Conservation (phyloP, 2,329 filamentous ascomycete species). For the Colletotrichum noveboracense region DNA sequence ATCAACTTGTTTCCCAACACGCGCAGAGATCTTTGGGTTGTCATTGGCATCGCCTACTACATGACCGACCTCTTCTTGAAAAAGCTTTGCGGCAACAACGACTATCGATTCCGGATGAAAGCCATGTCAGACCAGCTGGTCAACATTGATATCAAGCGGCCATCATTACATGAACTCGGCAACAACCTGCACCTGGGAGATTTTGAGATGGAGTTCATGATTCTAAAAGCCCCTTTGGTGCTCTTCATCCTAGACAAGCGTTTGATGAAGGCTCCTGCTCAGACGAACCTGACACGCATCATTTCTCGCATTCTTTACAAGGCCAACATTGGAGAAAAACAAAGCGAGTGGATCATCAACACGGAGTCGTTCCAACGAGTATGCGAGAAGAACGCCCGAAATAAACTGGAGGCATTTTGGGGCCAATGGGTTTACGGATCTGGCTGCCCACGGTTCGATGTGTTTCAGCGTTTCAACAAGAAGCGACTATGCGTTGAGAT, state of each 20-base stretch:
- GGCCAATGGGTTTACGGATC: constrained; percentile 89
- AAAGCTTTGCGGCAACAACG: constrained; percentile 90
- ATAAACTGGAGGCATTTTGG: constrained; percentile 89
- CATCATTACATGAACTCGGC: constrained; percentile 83
- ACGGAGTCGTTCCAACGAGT: constrained; percentile 78
- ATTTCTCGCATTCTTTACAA: constrained; percentile 86
- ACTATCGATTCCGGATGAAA: constrained; percentile 91
- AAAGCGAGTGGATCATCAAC: constrained; percentile 75
- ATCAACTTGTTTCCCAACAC: constrained; percentile 89
- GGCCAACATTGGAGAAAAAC: constrained; percentile 69
- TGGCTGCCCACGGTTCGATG: constrained; percentile 86
- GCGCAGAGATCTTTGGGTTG: constrained; percentile 84
- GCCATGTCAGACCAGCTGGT: constrained; percentile 81
- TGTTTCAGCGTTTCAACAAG: constrained; percentile 94
- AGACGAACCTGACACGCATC: constrained; percentile 79
- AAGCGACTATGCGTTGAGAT: constrained; percentile 96
- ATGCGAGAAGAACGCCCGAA: constrained; percentile 88
- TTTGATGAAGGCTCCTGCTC: constrained; percentile 77
- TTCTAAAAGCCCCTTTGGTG: constrained; percentile 87
- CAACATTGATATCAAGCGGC: constrained; percentile 80
- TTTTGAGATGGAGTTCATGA: constrained; percentile 89
- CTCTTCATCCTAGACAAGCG: constrained; percentile 93
- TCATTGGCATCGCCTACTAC: constrained; percentile 89
- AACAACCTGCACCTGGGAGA: constrained; percentile 78
- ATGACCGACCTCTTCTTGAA: constrained; percentile 95